Base-by-base conservation (phyloP, 805 yeast genomes). In the Jamesozyma piceae region DNA sequence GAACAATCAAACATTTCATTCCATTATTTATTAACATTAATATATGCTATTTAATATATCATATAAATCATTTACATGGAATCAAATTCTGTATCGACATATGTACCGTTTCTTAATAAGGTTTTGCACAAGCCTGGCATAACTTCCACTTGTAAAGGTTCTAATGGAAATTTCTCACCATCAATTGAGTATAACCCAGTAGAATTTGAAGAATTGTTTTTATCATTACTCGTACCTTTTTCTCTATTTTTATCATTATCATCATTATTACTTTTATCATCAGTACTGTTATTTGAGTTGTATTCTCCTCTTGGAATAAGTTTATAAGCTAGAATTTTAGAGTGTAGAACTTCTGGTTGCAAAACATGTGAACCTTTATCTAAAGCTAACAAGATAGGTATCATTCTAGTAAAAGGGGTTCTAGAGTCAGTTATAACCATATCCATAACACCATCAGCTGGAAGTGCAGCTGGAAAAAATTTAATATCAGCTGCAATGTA, bases 381-480 rank as follows among this genome's bases (percentile, higher is more conserved):
- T 29, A 88, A 65, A 6, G 77, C 65, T 15, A 77, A 51, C 35
- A 92, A 65, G 2, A 82, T 73, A 13, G 75, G 71, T 2, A 78
- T 68, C 33, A 79, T 74, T 42, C 75, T 72, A 9, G 73, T 43
- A 1, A 85, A 52, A 11, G 84, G 75, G 0, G 82, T 68, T 28
- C 77, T 67, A 1, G 83, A 70, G 60, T 82, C 89, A 50, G 83
- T 78, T 26, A 84, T 61, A 17, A 90, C 74, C 61, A 90, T 56
- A 62, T 92, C 98, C 73, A 92, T 77, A 3, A 79, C 64, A 3
- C 96, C 95, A 64, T 92, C 98, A 47, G 75, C 71, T 2, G 95
- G 95, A 43, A 86, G 68, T 1, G 96, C 88, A 1, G 94, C 95
- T 1, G 98, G 98, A 66, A 92, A 92, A 57, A 90, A 86, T 52